Percentiles rank a stretch among this genome's conserved stretches.
Conservation (phyloP, 139 green algal species). For the Ostreobium quekettii region DNA sequence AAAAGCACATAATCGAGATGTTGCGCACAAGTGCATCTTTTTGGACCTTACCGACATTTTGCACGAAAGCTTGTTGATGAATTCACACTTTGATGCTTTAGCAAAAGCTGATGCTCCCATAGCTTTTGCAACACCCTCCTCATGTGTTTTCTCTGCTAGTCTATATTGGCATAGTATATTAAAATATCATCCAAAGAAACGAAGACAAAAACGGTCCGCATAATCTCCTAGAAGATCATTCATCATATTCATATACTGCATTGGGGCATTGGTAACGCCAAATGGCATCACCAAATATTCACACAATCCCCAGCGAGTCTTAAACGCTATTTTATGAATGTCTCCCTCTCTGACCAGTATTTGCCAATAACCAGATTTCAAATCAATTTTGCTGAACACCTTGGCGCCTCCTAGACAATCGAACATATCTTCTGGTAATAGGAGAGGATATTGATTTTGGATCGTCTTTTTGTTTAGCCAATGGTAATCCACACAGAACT, state of each 20-base stretch:
- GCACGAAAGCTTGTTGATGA: too few relatives aligned
- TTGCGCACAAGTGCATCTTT: too few relatives aligned
- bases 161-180: slow-evolving; percentile 28
- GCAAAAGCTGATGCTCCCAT: slow-evolving; percentile 32
- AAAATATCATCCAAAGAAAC: slow-evolving; percentile 50
- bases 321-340: slow-evolving; percentile 21
- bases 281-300: slow-evolving; percentile 32
- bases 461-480: slow-evolving; percentile 41
- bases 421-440: slow-evolving; percentile 38
- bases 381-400: slow-evolving; percentile 22
- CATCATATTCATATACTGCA: slow-evolving; percentile 30
- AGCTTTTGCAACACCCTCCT: slow-evolving; percentile 27
- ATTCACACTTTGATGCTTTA: slow-evolving; percentile 37
- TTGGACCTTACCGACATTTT: too few relatives aligned
- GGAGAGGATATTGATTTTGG: slow-evolving; percentile 42
- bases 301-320: slow-evolving; percentile 28
- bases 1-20: too few relatives aligned
- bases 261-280: slow-evolving; percentile 40
- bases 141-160: slow-evolving; percentile 36
- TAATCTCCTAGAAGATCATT: slow-evolving; percentile 30
- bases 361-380: slow-evolving; percentile 17
- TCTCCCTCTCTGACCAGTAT: slow-evolving; percentile 23
- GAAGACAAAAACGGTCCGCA: slow-evolving; percentile 37
- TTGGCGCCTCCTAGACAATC: slow-evolving; percentile 29
- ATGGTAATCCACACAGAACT: slow-evolving; percentile 49